phyloP scores from a whole-genome alignment of 2,329 filamentous ascomycete genomes.

The Sporothrix humicola region DNA sequence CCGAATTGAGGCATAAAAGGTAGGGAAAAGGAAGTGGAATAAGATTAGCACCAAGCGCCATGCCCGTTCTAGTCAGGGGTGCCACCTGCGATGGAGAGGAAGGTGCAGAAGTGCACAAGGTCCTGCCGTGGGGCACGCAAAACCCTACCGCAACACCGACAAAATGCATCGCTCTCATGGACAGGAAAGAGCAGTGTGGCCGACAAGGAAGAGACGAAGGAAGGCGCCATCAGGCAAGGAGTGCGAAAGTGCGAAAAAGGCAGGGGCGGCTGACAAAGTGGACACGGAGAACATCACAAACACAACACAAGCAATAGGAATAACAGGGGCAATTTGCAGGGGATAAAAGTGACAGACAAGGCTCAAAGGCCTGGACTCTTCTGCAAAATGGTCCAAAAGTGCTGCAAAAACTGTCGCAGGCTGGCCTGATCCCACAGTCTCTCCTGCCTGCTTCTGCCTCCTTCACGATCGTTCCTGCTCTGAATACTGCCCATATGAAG shows the following conservation, averaged over 20 bases:
- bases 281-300: conserved; percentile 1
- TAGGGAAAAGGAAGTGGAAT: conserved; percentile 8
- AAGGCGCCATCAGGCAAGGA: conserved; percentile 4
- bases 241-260: conserved; percentile 1
- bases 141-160: background rate
- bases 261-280: background rate
- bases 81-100: conserved; percentile 17
- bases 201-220: background rate
- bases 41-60: conserved; percentile 26
- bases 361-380: conserved; percentile 3
- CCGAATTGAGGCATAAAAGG: conserved; percentile 22
- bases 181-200: background rate
- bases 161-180: background rate
- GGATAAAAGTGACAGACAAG: background rate
- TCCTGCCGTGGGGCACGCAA: background rate
- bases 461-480: background rate
- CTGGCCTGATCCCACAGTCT: background rate
- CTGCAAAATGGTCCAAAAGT: background rate
- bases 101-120: background rate
- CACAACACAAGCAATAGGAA: conserved; percentile 8
- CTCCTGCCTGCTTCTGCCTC: no score
- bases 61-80: conserved; percentile 24
- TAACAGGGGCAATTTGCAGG: conserved; percentile 15
- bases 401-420: background rate
- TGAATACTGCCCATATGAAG: background rate